Evolutionary conservation across 2,329 filamentous ascomycete genomes (phyloP), one percentile per base, ranked within the genome.

Genomic region (Alternaria tenuissima): DNA sequence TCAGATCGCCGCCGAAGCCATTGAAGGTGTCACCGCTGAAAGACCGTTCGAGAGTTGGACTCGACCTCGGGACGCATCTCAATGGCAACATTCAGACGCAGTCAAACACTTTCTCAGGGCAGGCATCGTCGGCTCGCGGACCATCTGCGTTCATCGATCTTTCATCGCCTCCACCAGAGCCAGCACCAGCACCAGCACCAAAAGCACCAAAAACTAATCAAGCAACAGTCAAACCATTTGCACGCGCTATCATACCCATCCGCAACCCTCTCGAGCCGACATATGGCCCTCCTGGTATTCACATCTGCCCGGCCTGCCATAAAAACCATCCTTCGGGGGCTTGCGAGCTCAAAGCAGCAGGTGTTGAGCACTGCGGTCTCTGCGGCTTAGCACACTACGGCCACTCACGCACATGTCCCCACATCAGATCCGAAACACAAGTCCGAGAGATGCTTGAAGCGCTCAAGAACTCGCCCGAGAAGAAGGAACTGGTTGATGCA

Each of bases 381-480:
- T 92, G 89, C 71, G 76, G 76, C 1, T 81, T 91, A 7, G 91
- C 89, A 62, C 88, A 88, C 16, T 81, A 87, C 22, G 88, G 87
- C 3, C 72, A 81, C 54, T 76, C 78, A 1, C 81, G 85, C 32
- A 83, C 82, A 8, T 92, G 89, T 69, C 86, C 88, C 14, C 86
- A 89, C 70, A 82, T 92, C 52, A 81, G 81, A 55, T 87, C 87
- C 3, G 86, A 91, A 62, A 85, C 83, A 3, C 85, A 91, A 69
- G 81, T 93, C 16, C 82, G 85, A 55, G 79, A 85, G 20, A 90
- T 92, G 83, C 79, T 93, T 16, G 83, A 87, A 56, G 84, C 86
- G 0, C 75, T 93, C 22, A 87, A 87, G 67, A 77, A 81, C 54
- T 88, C 85, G 55, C 83, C 81, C 0, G 89, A 91, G 70, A 79